A percentile compares a stretch with the other conserved stretches of the same genome.
These are phyloP conservation scores for Pichia sp. DNA, from an alignment of 1,139 yeast species.

Conservation along the genomic window DNA sequence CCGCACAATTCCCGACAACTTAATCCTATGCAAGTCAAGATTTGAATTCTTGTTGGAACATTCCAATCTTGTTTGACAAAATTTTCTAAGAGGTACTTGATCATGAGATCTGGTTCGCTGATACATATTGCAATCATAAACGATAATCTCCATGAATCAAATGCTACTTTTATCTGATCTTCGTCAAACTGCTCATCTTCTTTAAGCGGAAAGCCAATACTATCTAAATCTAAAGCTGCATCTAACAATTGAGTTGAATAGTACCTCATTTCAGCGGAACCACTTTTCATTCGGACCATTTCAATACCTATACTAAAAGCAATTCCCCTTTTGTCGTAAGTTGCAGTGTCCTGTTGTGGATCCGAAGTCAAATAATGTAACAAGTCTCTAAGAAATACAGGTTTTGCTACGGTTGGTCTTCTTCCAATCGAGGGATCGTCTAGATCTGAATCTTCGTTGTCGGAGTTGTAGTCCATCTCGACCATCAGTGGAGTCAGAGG, in stretches of 20 bases:
- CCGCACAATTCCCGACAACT: slow-evolving; percentile 63
- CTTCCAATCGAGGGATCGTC: slow-evolving; percentile 42
- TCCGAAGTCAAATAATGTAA: slow-evolving; percentile 49
- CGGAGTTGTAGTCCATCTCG: slow-evolving; percentile 28
- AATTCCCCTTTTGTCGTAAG: slow-evolving; percentile 48
- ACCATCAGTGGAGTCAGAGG: slow-evolving; percentile 12
- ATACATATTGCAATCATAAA: slow-evolving; percentile 52
- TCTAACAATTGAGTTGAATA: slow-evolving; percentile 47
- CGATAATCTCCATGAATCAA: slow-evolving; percentile 48
- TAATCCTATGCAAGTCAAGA: slow-evolving; percentile 53
- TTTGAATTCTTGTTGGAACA: slow-evolving; percentile 53
- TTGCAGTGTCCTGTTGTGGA: slow-evolving; percentile 37
- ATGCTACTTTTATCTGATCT: slow-evolving; percentile 32
- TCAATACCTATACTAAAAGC: slow-evolving; percentile 55
- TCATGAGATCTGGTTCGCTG: slow-evolving; percentile 40
- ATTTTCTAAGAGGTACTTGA: slow-evolving; percentile 39
- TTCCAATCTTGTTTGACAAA: slow-evolving; percentile 63
- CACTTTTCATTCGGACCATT: slow-evolving; percentile 51
- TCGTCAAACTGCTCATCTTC: slow-evolving; percentile 8
- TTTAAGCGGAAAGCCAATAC: slow-evolving; percentile 38
- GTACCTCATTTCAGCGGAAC: slow-evolving; percentile 52
- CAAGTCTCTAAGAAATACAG: slow-evolving; percentile 62
- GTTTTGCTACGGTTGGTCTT: slow-evolving; percentile 41
- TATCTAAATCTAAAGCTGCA: slow-evolving; percentile 47
- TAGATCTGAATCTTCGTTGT: slow-evolving; percentile 48